A percentile compares a stretch with the other conserved stretches of the same genome.
Conservation (phyloP, 305 asterid species). For the Fraxinus sp. region DNA sequence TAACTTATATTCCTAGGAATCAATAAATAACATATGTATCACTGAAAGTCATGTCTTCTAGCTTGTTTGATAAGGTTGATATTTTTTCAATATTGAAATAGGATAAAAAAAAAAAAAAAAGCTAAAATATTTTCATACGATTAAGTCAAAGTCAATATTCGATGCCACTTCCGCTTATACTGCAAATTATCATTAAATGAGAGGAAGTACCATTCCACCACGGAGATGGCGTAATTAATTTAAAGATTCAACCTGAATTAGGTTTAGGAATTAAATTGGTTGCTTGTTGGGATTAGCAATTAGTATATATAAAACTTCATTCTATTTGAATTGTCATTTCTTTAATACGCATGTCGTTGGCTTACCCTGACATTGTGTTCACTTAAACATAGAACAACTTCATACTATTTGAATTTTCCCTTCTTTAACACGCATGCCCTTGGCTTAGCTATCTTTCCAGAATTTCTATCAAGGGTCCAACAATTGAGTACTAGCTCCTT, state of each 20-base stretch:
- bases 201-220: neutral
- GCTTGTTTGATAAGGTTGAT: neutral
- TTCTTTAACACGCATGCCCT: neutral
- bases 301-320: constrained; percentile 3
- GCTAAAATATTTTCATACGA: neutral
- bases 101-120: neutral
- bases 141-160: neutral
- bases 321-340: no score
- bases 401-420: neutral
- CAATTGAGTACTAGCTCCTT: neutral
- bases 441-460: neutral
- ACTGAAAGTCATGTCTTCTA: neutral
- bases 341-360: no score
- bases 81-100: no score
- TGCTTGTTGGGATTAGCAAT: neutral
- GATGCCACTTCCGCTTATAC: neutral
- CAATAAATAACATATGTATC: neutral
- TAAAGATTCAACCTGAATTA: neutral
- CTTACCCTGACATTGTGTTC: neutral
- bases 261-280: neutral
- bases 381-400: neutral
- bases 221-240: neutral
- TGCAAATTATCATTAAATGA: neutral
- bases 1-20: no score
- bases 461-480: neutral